Evolutionary conservation across 164 flowering plant species (phyloP).

Genomic region (Stephania cephalantha): DNA sequence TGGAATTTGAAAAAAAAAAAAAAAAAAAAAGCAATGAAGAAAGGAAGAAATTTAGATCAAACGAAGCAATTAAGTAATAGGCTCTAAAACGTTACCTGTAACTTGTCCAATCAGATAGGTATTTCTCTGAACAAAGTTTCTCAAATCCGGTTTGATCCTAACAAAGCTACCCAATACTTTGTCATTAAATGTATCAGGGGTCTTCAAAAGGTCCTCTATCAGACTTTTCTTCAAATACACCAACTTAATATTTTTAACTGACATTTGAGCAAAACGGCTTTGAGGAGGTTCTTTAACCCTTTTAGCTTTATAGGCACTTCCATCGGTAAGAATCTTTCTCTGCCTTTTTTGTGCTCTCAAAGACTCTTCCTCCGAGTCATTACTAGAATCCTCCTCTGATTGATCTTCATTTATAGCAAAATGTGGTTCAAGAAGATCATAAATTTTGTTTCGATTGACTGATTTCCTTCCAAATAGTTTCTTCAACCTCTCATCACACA

Average conservation of each 20-base stretch:
- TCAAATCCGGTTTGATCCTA: slow-evolving; percentile 49
- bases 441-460: slow-evolving; percentile 32
- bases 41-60: background rate
- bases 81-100: slow-evolving; percentile 35
- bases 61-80: background rate
- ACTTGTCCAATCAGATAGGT: slow-evolving; percentile 56
- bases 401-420: slow-evolving; percentile 39
- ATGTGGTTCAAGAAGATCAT: slow-evolving; percentile 41
- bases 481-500: slow-evolving; percentile 42
- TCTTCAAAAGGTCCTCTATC: slow-evolving; percentile 39
- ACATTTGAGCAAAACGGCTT: slow-evolving; percentile 53
- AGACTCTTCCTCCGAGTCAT: slow-evolving; percentile 23
- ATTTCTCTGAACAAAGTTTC: slow-evolving; percentile 29
- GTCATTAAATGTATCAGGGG: slow-evolving; percentile 40
- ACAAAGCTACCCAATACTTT: slow-evolving; percentile 65
- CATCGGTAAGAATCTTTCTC: slow-evolving; percentile 11
- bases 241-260: slow-evolving; percentile 45
- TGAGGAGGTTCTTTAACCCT: slow-evolving; percentile 13
- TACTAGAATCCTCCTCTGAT: slow-evolving; percentile 35
- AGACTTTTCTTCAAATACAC: slow-evolving; percentile 59
- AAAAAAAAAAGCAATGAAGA: background rate
- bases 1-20: background rate
- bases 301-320: slow-evolving; percentile 15
- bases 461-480: slow-evolving; percentile 45
- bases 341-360: slow-evolving; percentile 15